These are phyloP conservation scores for Wickerhamomyces queroliae DNA, from an alignment of 805 yeast species.

Conservation along the genomic window DNA sequence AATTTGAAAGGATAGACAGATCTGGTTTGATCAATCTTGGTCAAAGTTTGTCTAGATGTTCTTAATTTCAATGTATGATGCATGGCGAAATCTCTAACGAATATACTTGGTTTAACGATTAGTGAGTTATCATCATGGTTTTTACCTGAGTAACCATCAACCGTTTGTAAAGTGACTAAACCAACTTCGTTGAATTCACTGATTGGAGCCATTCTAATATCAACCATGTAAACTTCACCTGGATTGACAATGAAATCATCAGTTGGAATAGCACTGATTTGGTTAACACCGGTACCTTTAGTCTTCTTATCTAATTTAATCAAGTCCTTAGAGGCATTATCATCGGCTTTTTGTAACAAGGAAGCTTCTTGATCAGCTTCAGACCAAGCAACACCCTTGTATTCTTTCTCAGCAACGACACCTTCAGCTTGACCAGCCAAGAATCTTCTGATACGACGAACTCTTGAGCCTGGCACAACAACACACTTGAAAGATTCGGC, in stretches of 20 bases:
- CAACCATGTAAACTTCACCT: conserved; percentile 86
- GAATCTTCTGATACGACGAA: conserved; percentile 87
- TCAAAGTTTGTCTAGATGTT: conserved; percentile 65
- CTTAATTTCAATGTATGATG: conserved; percentile 70
- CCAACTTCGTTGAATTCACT: conserved; percentile 52
- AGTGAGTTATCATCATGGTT: conserved; percentile 47
- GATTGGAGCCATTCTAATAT: conserved; percentile 73
- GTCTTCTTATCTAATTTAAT: conserved; percentile 32
- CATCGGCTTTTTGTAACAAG: conserved; percentile 38
- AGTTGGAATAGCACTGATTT: conserved; percentile 61
- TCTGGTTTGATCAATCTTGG: conserved; percentile 61
- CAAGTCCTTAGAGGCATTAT: conserved; percentile 30
- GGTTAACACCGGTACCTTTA: conserved; percentile 28
- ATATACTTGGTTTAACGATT: conserved; percentile 63
- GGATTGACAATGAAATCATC: conserved; percentile 67
- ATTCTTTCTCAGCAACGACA: conserved; percentile 84
- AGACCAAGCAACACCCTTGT: conserved; percentile 88
- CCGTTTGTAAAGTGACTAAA: conserved; percentile 57
- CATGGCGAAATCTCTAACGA: conserved; percentile 82
- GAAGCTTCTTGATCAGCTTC: conserved; percentile 72
- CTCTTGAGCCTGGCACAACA: conserved; percentile 89
- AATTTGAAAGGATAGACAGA: conserved; percentile 93
- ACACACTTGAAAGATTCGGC: conserved; percentile 80
- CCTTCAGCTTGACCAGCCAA: conserved; percentile 95
- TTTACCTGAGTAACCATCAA: conserved; percentile 60